Base-by-base conservation (phyloP, 345 rosid species). In the Sisymbrium irio region DNA sequence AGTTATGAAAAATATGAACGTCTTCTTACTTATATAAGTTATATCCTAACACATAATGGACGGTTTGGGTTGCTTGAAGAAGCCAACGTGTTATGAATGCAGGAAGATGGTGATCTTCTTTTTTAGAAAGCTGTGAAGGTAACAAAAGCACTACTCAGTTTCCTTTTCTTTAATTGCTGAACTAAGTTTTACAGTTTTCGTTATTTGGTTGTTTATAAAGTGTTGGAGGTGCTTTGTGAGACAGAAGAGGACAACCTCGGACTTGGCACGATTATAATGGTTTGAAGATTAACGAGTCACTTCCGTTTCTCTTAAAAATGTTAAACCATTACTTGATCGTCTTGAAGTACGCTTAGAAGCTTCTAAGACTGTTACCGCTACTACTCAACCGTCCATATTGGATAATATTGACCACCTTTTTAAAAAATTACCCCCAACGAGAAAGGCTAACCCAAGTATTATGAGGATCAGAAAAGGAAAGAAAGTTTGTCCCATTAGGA, bases 191-290 rank as follows among this genome's bases (percentile, higher is more conserved):
- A 19, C 11, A 49, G 20, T 2, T 35, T 71, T 25, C 18, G 15
- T 55, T 33, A 22, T 22, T 28, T 66, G 51, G 4, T 67, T 69
- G 50, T 40, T 46, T 62, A 8, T 54, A 58, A 95, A 97, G 83
- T 90, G 92, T 81, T 95, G 99, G 99, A 92, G 84, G 84, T 77
- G 69, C 75, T 95, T 95, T 67, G 83, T 81, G 55, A 76, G 62
- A 70, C 83, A 80, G 60, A 85, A 83, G 75, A 87, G 79, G 80
- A 92, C 96, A 30, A 92, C 97, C 13, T 69, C 85, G 27, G 88
- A 83, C 69, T 81, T 95, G 85, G 90, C 86, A 82, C 65, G 86
- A 84, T 49, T 90, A 81, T 77, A 83, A 69, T 5, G 86, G 0
- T 95, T 95, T 81, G 99, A 95, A 73, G 58, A 84, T 95, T 49